Base-by-base conservation (phyloP, 164 flowering plant species). In the Liquidambar formosana region DNA sequence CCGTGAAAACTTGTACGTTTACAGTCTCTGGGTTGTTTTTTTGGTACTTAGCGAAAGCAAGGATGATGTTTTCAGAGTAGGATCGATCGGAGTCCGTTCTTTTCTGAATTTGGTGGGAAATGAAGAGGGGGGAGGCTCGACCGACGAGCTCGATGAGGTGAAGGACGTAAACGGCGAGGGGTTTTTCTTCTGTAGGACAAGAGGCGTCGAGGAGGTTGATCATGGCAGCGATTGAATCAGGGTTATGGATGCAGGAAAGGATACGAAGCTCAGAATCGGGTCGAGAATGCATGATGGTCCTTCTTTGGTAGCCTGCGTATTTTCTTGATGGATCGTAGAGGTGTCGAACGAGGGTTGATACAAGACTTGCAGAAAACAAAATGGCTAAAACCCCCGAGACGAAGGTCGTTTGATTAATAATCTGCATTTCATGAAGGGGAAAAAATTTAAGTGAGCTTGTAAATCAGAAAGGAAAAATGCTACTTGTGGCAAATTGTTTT, bases 111-210 rank as follows among this genome's bases (percentile, higher is more conserved):
- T 68, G 33, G 66, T 83, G 87, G 25, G 77, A 58, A 5, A 85
- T 73, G 63, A 85, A 72, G 18, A 83, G 5, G 0, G 87, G 82
- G 2, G 73, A 4, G 15, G 83, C 65, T 5, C 75, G 74, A 0
- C 85, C 88, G 0, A 38, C 41, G 0, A 84, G 75, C 71, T 81
- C 72, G 12, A 79, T 51, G 0, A 86, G 79, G 63, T 84, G 85
- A n/a, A 86, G 78, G 1, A 70, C 75, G 22, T 65, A 44, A 1
- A 78, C 65, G 3, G 21, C 8, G 0, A 82, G 52, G 0, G 84
- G 85, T 54, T 10, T 51, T 5, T 71, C 77, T 33, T 16, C 64
- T 1, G 69, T 74, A 0, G 85, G 82, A 18, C 44, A 18, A 2
- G 57, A 62, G 12, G 18, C 41, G 0, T 76, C 73, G 1, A 85